These are phyloP conservation scores for Candida alai DNA, from an alignment of 805 yeast species.

Conservation along the genomic window DNA sequence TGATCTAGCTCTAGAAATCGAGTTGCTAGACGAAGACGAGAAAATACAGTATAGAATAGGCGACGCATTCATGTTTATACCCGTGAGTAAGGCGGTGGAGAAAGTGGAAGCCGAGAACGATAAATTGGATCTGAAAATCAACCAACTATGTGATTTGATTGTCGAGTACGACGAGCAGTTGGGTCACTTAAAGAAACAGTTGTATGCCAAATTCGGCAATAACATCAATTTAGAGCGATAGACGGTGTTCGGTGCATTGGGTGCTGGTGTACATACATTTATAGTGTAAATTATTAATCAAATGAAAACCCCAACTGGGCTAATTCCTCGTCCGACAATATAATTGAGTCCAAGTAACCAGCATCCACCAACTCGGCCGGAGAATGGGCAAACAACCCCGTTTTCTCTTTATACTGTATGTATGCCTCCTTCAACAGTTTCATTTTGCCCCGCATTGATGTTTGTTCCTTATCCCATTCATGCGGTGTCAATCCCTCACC, in stretches of 20 bases:
- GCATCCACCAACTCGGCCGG: slow-evolving; percentile 37
- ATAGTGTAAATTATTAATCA: slow-evolving; percentile 18
- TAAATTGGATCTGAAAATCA: slow-evolving; percentile 47
- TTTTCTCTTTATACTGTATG: slow-evolving; percentile 33
- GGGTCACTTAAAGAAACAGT: slow-evolving; percentile 57
- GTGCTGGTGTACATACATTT: no score
- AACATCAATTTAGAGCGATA: slow-evolving; percentile 79
- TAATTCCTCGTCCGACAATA: slow-evolving; percentile 1
- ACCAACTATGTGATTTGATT: slow-evolving; percentile 42
- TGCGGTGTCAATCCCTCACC: slow-evolving; percentile 50
- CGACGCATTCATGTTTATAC: slow-evolving; percentile 68
- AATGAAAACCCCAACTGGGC: slow-evolving; percentile 2
- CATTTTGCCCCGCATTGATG: slow-evolving; percentile 39
- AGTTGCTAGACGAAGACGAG: slow-evolving; percentile 75
- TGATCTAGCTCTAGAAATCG: slow-evolving; percentile 81
- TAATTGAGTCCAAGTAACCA: slow-evolving; percentile 11
- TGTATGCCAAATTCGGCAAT: slow-evolving; percentile 86
- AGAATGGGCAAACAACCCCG: slow-evolving; percentile 34
- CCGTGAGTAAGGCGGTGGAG: slow-evolving; percentile 62
- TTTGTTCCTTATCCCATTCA: slow-evolving; percentile 48
- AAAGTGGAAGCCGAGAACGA: slow-evolving; percentile 63
- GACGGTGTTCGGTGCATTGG: background rate
- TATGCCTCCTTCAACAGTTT: slow-evolving; percentile 44
- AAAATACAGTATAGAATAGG: slow-evolving; percentile 75
- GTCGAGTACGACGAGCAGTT: slow-evolving; percentile 53